Base-by-base conservation (phyloP, 768 basidiomycete genomes). In the Lactarius deliciosus region DNA sequence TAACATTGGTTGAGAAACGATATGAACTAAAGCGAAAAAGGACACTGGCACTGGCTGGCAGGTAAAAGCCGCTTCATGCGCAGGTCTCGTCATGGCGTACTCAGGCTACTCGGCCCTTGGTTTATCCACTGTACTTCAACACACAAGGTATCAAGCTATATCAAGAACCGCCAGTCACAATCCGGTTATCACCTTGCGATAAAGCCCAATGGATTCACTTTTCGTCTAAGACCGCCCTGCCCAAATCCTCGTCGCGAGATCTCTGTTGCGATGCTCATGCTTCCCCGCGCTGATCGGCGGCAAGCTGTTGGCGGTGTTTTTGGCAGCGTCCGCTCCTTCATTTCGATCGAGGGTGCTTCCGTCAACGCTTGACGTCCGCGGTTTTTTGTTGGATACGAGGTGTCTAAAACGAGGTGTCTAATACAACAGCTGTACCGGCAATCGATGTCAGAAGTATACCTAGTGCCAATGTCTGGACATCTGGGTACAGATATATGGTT, bases 401-500 rank as follows among this genome's bases (percentile, higher is more conserved):
- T 55, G 57, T n/a, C 47, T 15, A 28, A 28, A 28, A 28, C 2
- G 25, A 28, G 25, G 25, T 28, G 25, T 28, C 25, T 28, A n/a
- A n/a, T n/a, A 55, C 45, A 15, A 54, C 45, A 15, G 53, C 32
- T 22, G 6, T 50, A 9, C 57, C 36, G 54, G 58, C 25, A 36
- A 9, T 32, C 57, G 45, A 8, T 11, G 6, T 18, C 59, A 69
- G 87, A 88, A 75, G 84, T 0, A 86, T 85, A 0, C 79, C 81
- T 20, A 83, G 81, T n/a, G n/a, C n/a, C n/a, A n/a, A n/a, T 38
- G 11, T n/a, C 68, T 84, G 85, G 71, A 86, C 83, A 0, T 85
- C 86, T 6, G 86, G 87, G 0, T 89, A 88, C 73, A 87, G 81
- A 89, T n/a, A n/a, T n/a, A n/a, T 74, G 84, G 86, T 86, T 65